These are phyloP conservation scores for Sugiyamaella neomexicana DNA, from an alignment of 1,139 yeast genomes.

Conservation along the genomic window DNA sequence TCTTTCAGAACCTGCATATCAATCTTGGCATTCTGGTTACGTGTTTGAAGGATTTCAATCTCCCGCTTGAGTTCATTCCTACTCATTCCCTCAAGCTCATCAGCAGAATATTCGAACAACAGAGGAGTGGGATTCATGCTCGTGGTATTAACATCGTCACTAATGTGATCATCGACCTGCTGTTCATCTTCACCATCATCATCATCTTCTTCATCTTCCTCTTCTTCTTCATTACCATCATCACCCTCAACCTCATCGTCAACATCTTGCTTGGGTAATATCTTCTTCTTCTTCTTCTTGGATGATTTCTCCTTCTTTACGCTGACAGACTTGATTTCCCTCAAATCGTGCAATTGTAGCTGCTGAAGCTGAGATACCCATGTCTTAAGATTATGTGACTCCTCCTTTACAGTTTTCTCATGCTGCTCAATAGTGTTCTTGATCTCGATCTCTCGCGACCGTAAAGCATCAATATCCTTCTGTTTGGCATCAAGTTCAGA, in stretches of 20 bases:
- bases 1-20: slow-evolving; percentile 78
- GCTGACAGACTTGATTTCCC: slow-evolving; percentile 18
- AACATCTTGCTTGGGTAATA: slow-evolving; percentile 19
- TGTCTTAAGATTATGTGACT: slow-evolving; percentile 44
- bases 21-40: slow-evolving; percentile 58
- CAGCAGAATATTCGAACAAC: slow-evolving; percentile 45
- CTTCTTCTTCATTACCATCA: slow-evolving; percentile 25
- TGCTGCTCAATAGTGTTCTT: slow-evolving; percentile 64
- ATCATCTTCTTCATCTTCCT: slow-evolving; percentile 24
- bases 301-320: slow-evolving; percentile 17
- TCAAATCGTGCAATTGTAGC: slow-evolving; percentile 37
- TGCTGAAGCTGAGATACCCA: slow-evolving; percentile 35
- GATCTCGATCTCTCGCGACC: slow-evolving; percentile 70
- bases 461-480: slow-evolving; percentile 57
- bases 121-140: slow-evolving; percentile 29
- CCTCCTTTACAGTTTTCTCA: slow-evolving; percentile 47
- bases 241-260: slow-evolving; percentile 23
- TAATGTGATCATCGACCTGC: slow-evolving; percentile 22
- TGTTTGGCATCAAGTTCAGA: slow-evolving; percentile 53
- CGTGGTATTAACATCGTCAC: slow-evolving; percentile 31
- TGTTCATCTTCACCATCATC: slow-evolving; percentile 23
- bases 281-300: slow-evolving; percentile 10
- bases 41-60: slow-evolving; percentile 57
- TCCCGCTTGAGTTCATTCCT: slow-evolving; percentile 52
- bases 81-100: slow-evolving; percentile 55